Percentiles rank a stretch among this genome's conserved stretches.
Evolutionary conservation across 192 early-diverging fungal species (phyloP).

Genomic region (Podila epicladia): DNA sequence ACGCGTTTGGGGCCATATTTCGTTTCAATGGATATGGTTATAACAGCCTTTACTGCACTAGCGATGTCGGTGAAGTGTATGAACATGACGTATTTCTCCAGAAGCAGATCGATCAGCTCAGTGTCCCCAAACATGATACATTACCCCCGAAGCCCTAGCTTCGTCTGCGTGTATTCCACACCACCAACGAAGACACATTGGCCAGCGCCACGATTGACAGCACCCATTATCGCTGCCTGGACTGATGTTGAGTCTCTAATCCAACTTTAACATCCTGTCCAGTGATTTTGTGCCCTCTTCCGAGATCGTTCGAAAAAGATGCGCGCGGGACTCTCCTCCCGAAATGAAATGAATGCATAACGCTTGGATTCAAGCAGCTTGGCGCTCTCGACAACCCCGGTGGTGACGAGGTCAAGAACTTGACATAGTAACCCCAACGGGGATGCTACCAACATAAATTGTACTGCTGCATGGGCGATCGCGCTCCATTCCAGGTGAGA

Average conservation of each 20-base stretch:
- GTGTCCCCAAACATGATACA: conserved; percentile 73
- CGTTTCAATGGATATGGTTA: conserved; percentile 59
- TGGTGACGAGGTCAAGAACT: neutral
- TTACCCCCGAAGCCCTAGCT: conserved; percentile 61
- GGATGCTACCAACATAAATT: neutral
- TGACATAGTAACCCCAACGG: neutral
- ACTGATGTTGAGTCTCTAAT: neutral
- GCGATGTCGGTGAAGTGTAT: conserved; percentile 76
- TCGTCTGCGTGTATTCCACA: conserved; percentile 65
- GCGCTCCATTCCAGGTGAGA: neutral
- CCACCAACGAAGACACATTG: conserved; percentile 82
- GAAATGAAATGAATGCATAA: neutral
- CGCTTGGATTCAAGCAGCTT: neutral
- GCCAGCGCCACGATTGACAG: conserved; percentile 60
- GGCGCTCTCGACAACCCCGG: neutral
- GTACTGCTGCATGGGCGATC: neutral
- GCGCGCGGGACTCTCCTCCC: neutral
- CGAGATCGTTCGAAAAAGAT: neutral
- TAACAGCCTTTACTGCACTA: conserved; percentile 77
- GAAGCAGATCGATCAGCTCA: conserved; percentile 71
- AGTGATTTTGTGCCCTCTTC: neutral
- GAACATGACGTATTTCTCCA: conserved; percentile 79
- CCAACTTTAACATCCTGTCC: neutral
- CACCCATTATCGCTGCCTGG: neutral
- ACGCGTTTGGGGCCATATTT: conserved; percentile 67